Conservation (phyloP, 2,329 filamentous ascomycete genomes). For the Penicillium sp. region DNA sequence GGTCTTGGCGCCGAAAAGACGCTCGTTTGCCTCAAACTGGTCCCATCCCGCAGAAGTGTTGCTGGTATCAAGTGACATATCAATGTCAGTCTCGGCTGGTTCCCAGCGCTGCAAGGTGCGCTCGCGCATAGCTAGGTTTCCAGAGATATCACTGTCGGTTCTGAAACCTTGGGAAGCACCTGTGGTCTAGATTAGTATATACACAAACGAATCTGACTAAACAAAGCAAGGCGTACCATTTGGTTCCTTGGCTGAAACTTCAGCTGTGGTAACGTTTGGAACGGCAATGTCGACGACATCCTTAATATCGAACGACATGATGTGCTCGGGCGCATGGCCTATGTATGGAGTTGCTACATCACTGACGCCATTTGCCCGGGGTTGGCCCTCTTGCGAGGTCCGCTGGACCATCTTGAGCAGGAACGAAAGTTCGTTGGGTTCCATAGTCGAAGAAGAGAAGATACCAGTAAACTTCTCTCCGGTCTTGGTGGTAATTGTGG, state of each 20-base stretch:
- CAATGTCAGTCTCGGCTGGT: conserved; percentile 60
- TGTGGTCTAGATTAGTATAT: conserved; percentile 36
- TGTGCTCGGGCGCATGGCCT: conserved; percentile 46
- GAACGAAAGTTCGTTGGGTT: conserved; percentile 54
- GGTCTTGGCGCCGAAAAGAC: conserved; percentile 80
- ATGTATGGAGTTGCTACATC: conserved; percentile 41
- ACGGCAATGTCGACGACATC: conserved; percentile 59
- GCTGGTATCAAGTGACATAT: conserved; percentile 70
- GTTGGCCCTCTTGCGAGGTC: conserved; percentile 37
- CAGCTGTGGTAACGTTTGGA: conserved; percentile 52
- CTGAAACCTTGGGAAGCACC: conserved; percentile 67
- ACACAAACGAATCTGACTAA: neutral
- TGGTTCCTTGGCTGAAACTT: conserved; percentile 50
- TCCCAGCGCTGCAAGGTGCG: conserved; percentile 80
- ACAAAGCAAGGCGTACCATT: conserved; percentile 52
- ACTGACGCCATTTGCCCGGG: conserved; percentile 43
- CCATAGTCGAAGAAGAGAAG: conserved; percentile 56
- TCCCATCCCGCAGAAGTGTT: conserved; percentile 65
- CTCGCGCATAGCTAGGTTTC: conserved; percentile 66
- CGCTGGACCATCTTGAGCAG: conserved; percentile 66
- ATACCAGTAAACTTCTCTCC: conserved; percentile 62
- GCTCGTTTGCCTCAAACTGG: conserved; percentile 88
- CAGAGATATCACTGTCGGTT: conserved; percentile 86
- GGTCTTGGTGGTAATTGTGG: conserved; percentile 57
- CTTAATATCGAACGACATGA: conserved; percentile 61